Evolutionary conservation across 2,329 filamentous ascomycete genomes (phyloP), one percentile per base, ranked within the genome.

Genomic region (Coniochaeta pulveracea): DNA sequence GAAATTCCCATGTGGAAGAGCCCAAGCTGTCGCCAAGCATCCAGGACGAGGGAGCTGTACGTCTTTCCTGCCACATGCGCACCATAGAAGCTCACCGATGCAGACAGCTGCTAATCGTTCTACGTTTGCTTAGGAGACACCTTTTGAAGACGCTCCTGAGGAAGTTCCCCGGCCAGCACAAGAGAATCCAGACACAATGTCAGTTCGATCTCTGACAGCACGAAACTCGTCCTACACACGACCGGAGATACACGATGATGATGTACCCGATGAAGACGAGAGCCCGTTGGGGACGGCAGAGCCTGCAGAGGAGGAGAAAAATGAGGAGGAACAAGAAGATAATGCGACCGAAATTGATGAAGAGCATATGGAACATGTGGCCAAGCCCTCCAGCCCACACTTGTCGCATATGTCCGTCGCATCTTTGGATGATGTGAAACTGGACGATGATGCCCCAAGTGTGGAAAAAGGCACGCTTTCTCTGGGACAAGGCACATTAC

Each of bases 131-230:
- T 43, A 85, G 79, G 80, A 88, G 47, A 72, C n/a, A n/a, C n/a
- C 72, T 11, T 93, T 93, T 49, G 85, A 93, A 60, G 85, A 94
- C 64, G 85, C 84, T 35, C 62, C 74, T 45, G 19, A 17, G 28
- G n/a, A n/a, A n/a, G n/a, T n/a, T n/a, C n/a, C n/a, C n/a, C n/a
- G n/a, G n/a, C n/a, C n/a, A n/a, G n/a, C n/a, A n/a, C n/a, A n/a
- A n/a, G n/a, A n/a, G n/a, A n/a, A n/a, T n/a, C 28, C 28, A 6
- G 80, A 84, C 55, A 72, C 66, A 38, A 57, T 63, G 28, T 77
- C 74, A 21, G 63, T 72, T 34, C 72, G 80, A 39, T 85, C 80
- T 17, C 57, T 85, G 40, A 76, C 70, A 23, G 64, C 63, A 43
- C 58, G 66, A 49, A 61, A 54, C 33, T 38, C 50, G 14, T 57